These are phyloP conservation scores for Astragalus membranaceus DNA, from an alignment of 306 rosid species.

Conservation along the genomic window DNA sequence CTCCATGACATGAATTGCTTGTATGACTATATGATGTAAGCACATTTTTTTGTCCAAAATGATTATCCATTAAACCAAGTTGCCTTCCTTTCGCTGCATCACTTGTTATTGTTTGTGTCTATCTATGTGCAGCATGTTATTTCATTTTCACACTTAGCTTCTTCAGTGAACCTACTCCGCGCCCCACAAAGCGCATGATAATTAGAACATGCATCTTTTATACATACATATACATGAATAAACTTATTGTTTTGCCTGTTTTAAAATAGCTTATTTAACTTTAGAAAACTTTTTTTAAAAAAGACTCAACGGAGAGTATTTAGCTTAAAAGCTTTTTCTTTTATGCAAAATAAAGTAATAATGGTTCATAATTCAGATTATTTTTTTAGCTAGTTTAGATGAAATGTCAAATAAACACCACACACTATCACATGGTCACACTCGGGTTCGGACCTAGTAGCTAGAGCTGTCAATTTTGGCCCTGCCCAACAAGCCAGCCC, in stretches of 20 bases:
- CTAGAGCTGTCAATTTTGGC: too few relatives aligned
- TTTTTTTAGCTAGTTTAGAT: too few relatives aligned
- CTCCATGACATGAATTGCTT: slow-evolving; percentile 48
- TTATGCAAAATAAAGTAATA: neutral
- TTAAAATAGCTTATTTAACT: neutral
- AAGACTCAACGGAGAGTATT: neutral
- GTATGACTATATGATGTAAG: slow-evolving; percentile 47
- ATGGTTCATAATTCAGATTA: too few relatives aligned
- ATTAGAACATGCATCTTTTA: neutral
- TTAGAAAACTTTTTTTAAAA: neutral
- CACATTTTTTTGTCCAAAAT: slow-evolving; percentile 47
- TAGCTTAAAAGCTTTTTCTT: neutral
- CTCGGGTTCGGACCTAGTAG: too few relatives aligned
- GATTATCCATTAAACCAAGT: slow-evolving; percentile 63
- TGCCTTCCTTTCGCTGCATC: slow-evolving; percentile 24
- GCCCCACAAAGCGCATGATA: slow-evolving; percentile 23
- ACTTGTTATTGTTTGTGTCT: neutral
- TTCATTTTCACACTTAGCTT: slow-evolving; percentile 21
- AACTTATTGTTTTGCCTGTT: neutral
- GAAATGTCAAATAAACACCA: too few relatives aligned
- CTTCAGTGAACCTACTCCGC: slow-evolving; percentile 26
- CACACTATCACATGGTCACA: too few relatives aligned
- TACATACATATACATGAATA: neutral
- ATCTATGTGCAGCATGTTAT: slow-evolving; percentile 20
- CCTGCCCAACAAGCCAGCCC: too few relatives aligned